These are phyloP conservation scores for Pseudomassariella vexata DNA, from an alignment of 2,329 filamentous ascomycete species.

Conservation along the genomic window DNA sequence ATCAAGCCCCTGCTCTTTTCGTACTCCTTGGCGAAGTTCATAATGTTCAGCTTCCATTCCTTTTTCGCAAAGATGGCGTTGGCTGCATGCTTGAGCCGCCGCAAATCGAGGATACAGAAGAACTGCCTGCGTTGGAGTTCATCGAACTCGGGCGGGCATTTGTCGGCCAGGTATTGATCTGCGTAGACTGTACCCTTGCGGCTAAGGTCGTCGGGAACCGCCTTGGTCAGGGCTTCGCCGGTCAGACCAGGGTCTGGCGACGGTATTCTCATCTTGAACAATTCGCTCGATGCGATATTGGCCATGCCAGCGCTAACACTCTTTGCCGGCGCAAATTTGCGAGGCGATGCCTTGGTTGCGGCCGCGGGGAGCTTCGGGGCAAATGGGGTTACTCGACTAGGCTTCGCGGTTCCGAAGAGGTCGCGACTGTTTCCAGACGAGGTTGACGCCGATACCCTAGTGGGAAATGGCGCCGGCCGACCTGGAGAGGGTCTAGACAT, in stretches of 20 bases:
- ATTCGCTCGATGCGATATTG: conserved; percentile 42
- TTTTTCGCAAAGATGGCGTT: conserved; percentile 56
- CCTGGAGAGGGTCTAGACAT: conserved; percentile 18
- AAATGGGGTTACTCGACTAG: conserved; percentile 19
- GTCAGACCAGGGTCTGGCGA: conserved; percentile 51
- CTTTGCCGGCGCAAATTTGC: conserved; percentile 27
- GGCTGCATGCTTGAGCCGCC: conserved; percentile 55
- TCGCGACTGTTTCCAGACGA: conserved; percentile 13
- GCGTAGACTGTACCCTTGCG: conserved; percentile 52
- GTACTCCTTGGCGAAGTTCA: conserved; percentile 59
- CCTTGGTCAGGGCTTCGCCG: conserved; percentile 47
- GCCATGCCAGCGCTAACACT: conserved; percentile 43
- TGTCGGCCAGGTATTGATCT: conserved; percentile 51
- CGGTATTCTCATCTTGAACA: conserved; percentile 54
- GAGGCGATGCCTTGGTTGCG: conserved; percentile 15
- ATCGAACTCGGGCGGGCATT: conserved; percentile 51
- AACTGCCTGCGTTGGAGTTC: conserved; percentile 57
- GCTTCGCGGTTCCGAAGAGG: conserved; percentile 23
- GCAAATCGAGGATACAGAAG: conserved; percentile 57
- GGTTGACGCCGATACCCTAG: conserved; percentile 6
- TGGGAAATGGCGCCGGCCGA: conserved; percentile 13
- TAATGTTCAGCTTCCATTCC: conserved; percentile 57
- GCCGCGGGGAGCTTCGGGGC: conserved; percentile 21
- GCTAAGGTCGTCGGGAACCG: conserved; percentile 47
- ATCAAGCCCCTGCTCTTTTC: conserved; percentile 59